phyloP scores from a whole-genome alignment of 23 red algal species.

The Gracilaria caudata region DNA sequence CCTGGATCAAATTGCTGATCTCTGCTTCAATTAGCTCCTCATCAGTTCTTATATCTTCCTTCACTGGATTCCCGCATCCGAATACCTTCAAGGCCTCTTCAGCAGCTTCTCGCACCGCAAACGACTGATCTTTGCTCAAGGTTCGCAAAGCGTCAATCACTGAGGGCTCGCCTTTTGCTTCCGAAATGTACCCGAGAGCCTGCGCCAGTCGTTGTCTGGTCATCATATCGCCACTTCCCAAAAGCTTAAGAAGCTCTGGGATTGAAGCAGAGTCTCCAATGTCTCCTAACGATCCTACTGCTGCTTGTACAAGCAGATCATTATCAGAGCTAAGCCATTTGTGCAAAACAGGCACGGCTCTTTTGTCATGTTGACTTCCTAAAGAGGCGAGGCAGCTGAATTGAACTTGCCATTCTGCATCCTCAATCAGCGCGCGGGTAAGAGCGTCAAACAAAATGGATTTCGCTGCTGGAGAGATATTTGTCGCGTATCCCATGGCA shows the following conservation, averaged over 20 bases:
- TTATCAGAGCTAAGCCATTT: conserved; percentile 37
- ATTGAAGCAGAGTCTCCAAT: conserved; percentile 41
- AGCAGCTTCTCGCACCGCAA: conserved; percentile 63
- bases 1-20: conserved; percentile 57
- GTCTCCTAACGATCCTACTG: conserved; percentile 71
- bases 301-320: conserved; percentile 75
- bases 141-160: conserved; percentile 62
- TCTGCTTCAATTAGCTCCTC: conserved; percentile 53
- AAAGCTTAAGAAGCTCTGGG: conserved; percentile 39
- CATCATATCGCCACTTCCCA: conserved; percentile 67
- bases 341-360: conserved; percentile 29
- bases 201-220: conserved; percentile 73
- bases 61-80: conserved; percentile 22
- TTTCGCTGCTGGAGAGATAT: not conserved
- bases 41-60: conserved; percentile 35
- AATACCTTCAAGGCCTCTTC: conserved; percentile 11
- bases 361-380: conserved; percentile 47
- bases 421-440: conserved; percentile 53
- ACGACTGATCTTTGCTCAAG: conserved; percentile 56
- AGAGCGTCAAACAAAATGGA: conserved; percentile 53
- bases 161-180: conserved; percentile 33
- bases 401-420: conserved; percentile 80
- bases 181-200: conserved; percentile 47
- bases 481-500: conserved; percentile 61
- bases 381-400: conserved; percentile 68